These are phyloP conservation scores for Furcasterigmium furcatum DNA, from an alignment of 2,329 filamentous ascomycete species.

Conservation along the genomic window DNA sequence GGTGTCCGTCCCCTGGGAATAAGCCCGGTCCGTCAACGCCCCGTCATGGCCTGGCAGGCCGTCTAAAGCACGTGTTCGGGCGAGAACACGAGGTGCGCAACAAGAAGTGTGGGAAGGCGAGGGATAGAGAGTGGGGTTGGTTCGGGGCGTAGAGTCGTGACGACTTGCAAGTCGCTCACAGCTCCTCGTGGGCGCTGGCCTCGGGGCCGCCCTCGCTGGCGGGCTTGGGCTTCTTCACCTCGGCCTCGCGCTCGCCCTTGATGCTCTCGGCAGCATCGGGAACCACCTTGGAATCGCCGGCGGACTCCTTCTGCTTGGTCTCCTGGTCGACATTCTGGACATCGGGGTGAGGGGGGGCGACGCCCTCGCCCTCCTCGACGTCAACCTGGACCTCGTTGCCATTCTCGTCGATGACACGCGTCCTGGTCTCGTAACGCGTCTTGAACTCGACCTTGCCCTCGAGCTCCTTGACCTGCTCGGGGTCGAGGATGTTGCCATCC, in stretches of 20 bases:
- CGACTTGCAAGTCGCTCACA: slow-evolving; percentile 19
- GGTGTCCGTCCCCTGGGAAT: no score
- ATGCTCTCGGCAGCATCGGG: slow-evolving; percentile 44
- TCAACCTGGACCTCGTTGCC: slow-evolving; percentile 68
- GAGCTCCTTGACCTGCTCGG: slow-evolving; percentile 78
- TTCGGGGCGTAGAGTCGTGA: no score
- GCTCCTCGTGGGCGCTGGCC: slow-evolving; percentile 42
- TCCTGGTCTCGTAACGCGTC: slow-evolving; percentile 94
- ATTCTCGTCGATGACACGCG: slow-evolving; percentile 72
- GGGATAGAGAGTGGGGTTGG: no score
- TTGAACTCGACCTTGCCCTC: slow-evolving; percentile 94
- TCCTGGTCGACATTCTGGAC: slow-evolving; percentile 59
- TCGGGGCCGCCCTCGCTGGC: slow-evolving; percentile 58
- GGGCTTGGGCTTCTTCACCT: slow-evolving; percentile 55
- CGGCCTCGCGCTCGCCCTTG: slow-evolving; percentile 57
- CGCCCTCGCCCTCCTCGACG: slow-evolving; percentile 24
- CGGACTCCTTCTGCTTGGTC: slow-evolving; percentile 41
- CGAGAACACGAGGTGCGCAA: no score
- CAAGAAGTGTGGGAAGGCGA: no score
- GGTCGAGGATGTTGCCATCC: slow-evolving; percentile 82
- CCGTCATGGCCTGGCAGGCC: no score
- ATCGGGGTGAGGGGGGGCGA: slow-evolving; percentile 58
- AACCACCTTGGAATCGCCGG: slow-evolving; percentile 33
- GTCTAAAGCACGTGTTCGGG: no score
- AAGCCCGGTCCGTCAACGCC: no score